Percentiles rank a stretch among this genome's conserved stretches.
phyloP scores from a whole-genome alignment of 306 rosid genomes.

The Quercus agrifolia region DNA sequence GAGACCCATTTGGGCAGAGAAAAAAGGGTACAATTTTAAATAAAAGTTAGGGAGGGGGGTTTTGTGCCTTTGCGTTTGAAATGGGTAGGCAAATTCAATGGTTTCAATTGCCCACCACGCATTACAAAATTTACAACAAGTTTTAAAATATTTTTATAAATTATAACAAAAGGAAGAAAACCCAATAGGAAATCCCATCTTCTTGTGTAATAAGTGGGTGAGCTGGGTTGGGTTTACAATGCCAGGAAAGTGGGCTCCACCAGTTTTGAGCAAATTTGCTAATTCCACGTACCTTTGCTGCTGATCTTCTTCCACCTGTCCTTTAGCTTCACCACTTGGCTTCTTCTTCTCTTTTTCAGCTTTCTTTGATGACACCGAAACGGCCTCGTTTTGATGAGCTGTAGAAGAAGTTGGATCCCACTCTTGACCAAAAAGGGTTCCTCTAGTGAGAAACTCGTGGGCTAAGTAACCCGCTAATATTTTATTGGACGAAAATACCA shows the following conservation, averaged over 20 bases:
- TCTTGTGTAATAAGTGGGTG: slow-evolving; percentile 45
- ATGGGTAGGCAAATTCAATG: too few relatives aligned
- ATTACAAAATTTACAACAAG: background rate
- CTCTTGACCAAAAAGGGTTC: slow-evolving; percentile 67
- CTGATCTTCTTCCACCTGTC: slow-evolving; percentile 20
- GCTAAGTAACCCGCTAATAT: slow-evolving; percentile 85
- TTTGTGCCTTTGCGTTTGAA: too few relatives aligned
- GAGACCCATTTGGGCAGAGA: too few relatives aligned
- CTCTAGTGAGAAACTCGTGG: slow-evolving; percentile 75
- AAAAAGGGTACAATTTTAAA: too few relatives aligned
- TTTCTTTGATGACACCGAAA: background rate
- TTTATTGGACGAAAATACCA: slow-evolving; percentile 30
- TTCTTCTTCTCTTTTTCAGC: slow-evolving; percentile 23
- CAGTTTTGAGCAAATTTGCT: slow-evolving; percentile 45
- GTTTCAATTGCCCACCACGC: too few relatives aligned
- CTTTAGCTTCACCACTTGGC: slow-evolving; percentile 3
- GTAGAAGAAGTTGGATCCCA: slow-evolving; percentile 36
- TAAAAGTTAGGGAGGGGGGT: too few relatives aligned
- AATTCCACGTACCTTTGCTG: slow-evolving; percentile 61
- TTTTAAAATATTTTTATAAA: background rate
- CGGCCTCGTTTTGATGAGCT: slow-evolving; percentile 10
- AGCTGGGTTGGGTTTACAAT: slow-evolving; percentile 85
- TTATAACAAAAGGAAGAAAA: background rate
- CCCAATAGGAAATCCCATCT: slow-evolving; percentile 52
- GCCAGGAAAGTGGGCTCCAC: slow-evolving; percentile 68